phyloP scores from a whole-genome alignment of 2,329 filamentous ascomycete species.

The Colletotrichum brevisporum region DNA sequence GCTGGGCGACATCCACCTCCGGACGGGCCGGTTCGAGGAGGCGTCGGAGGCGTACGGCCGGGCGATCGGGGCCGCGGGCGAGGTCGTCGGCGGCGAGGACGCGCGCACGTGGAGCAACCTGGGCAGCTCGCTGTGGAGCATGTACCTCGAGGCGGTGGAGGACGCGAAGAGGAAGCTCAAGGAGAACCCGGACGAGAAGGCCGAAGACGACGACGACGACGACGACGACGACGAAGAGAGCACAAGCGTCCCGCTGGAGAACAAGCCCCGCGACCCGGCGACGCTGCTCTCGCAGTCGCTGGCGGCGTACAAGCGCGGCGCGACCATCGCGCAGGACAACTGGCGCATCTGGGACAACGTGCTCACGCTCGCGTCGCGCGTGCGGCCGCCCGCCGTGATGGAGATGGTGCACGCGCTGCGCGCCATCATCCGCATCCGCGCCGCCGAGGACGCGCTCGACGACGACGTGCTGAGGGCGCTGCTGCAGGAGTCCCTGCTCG shows the following conservation, averaged over 20 bases:
- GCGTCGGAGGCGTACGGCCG: conserved; percentile 88
- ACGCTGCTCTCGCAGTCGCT: conserved; percentile 81
- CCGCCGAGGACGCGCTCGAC: conserved; percentile 85
- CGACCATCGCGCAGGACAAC: conserved; percentile 85
- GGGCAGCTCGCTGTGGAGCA: conserved; percentile 83
- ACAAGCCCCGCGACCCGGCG: conserved; percentile 63
- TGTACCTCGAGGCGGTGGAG: conserved; percentile 70
- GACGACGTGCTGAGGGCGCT: conserved; percentile 78
- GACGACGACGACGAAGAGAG: conserved; percentile 33
- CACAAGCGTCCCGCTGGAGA: conserved; percentile 2
- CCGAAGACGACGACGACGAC: conserved; percentile 46
- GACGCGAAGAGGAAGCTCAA: conserved; percentile 47
- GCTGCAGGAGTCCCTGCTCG: conserved; percentile 77
- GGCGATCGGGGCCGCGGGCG: conserved; percentile 76
- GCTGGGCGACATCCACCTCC: conserved; percentile 88
- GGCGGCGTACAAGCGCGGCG: conserved; percentile 88
- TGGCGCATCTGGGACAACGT: conserved; percentile 98
- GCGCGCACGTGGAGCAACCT: conserved; percentile 97
- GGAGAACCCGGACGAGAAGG: conserved; percentile 23
- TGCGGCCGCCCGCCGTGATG: conserved; percentile 79
- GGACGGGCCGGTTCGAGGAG: conserved; percentile 81
- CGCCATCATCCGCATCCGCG: conserved; percentile 82
- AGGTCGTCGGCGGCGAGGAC: conserved; percentile 83
- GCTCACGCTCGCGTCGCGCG: conserved; percentile 85
- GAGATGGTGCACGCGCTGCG: conserved; percentile 84